Percentiles rank a stretch among this genome's conserved stretches.
Evolutionary conservation across 805 yeast genomes (phyloP).

Genomic region (Kuraishia floccosa): DNA sequence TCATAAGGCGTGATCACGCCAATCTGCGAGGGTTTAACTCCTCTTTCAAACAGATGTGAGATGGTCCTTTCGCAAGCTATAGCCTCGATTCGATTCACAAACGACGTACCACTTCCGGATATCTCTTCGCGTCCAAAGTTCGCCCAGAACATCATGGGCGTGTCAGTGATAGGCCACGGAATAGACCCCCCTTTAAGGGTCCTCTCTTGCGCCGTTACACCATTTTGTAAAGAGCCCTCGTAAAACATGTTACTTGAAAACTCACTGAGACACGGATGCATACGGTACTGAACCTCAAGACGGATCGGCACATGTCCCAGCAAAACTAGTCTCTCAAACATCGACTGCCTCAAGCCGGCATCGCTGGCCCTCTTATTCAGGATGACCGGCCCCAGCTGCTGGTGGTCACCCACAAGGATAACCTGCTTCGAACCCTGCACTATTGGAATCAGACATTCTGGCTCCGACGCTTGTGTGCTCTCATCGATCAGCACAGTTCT

Average conservation of each 20-base stretch:
- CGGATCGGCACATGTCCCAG: conserved; percentile 80
- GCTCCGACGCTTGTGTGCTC: conserved; percentile 90
- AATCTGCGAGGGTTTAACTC: conserved; percentile 69
- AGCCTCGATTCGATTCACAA: conserved; percentile 79
- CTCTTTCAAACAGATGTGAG: conserved; percentile 62
- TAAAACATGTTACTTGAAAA: conserved; percentile 88
- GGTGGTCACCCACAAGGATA: conserved; percentile 85
- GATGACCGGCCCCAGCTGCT: conserved; percentile 90
- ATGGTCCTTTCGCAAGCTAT: conserved; percentile 76
- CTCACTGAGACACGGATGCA: conserved; percentile 83
- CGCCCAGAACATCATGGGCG: conserved; percentile 96
- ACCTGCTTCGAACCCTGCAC: conserved; percentile 86
- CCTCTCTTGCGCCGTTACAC: conserved; percentile 73
- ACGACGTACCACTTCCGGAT: conserved; percentile 71
- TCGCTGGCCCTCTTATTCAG: conserved; percentile 69
- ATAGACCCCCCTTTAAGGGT: conserved; percentile 41
- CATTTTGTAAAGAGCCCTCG: conserved; percentile 87
- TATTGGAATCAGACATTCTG: conserved; percentile 82
- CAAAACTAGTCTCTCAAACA: conserved; percentile 76
- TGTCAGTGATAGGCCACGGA: conserved; percentile 84
- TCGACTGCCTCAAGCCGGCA: conserved; percentile 79
- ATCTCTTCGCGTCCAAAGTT: conserved; percentile 84
- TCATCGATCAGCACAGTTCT: conserved; percentile 83
- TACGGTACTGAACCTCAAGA: conserved; percentile 87
- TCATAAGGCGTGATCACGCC: conserved; percentile 94